Evolutionary conservation across 129 eudicot genomes (phyloP), one percentile per base, ranked within the genome.

Genomic region (Chrysanthemum seticuspe): DNA sequence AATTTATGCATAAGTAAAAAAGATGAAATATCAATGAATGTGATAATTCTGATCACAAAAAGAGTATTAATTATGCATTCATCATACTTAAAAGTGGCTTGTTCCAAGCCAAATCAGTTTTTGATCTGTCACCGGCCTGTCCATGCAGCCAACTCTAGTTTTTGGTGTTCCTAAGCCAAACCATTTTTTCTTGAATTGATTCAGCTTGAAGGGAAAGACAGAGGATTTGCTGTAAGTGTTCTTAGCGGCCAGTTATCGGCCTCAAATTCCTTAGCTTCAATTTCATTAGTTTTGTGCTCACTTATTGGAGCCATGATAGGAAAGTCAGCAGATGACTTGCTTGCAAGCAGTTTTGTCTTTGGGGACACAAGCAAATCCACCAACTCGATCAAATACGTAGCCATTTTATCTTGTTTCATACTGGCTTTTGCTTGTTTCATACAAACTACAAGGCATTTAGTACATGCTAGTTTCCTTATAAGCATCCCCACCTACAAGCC

Each of bases 301-400:
- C 56, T 91, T 2, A 83, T 91, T 0, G 96, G 93, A 31, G 81
- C 91, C 16, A 60, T 88, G 79, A 74, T 91, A 0, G 91, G 97
- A n/a, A n/a, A n/a, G n/a, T n/a, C n/a, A n/a, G n/a, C n/a, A 3
- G 49, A 31, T 10, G 73, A 67, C 74, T 67, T 59, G 12, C 47
- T 83, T n/a, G 21, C 75, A 69, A 83, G 82, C 78, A 73, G 27
- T 36, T n/a, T 78, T 5, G 53, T 91, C n/a, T 88, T 86, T 11
- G 97, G 97, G 29, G 91, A 83, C 72, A 78, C 76, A 14, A 72
- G 87, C 2, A 13, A 77, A 14, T 58, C 77, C 18, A 66, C 82
- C 10, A 60, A 31, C 29, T 23, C 89, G 23, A 53, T 88, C 47
- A 91, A 91, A 72, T 82, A 91, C 79, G 63, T 88, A 0, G 58